Base-by-base conservation (phyloP, 495 filamentous ascomycete species). In the Xylaria flabelliformis region DNA sequence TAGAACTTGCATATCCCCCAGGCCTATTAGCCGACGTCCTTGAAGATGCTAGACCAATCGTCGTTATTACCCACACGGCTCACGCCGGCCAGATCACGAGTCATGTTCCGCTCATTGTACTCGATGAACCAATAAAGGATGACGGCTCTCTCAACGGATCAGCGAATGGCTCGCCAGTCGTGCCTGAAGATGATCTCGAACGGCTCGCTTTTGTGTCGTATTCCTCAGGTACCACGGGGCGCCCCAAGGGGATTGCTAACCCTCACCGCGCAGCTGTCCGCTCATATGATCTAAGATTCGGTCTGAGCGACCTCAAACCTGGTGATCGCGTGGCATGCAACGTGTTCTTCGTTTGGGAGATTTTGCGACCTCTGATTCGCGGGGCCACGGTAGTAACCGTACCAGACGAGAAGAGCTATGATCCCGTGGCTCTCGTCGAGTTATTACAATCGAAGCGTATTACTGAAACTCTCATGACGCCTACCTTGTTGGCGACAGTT, bases 341-440 rank as follows among this genome's bases (percentile, higher is more conserved):
- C 85, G 90, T 91, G 26, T 92, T 91, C 75, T 92, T 92, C 76
- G 81, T 92, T 64, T 92, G 90, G 90, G 90, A 92, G 72, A 91
- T 91, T n/a, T 69, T 92, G 36, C 87, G 90, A 13, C 90, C 90
- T 13, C 81, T 92, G n/a, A 72, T 92, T 59, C 85, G 90, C 29
- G 90, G 90, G 75, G 90, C 90, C 3, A 91, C 90, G 2, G 89
- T 91, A 4, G 85, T 92, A 7, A 82, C 85, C 1, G 89, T 92
- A 15, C 89, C 90, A 1, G 90, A 92, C 63, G 89, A 91, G 74
- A 86, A 82, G 9, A 91, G 90, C 74, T 92, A 91, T 72, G 90
- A 92, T 69, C 90, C 90, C 3, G 85, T 85, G 26, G 85, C 88
- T 4, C 84, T 92, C 10, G 90, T 91, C n/a, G 88, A 91, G 69